These are phyloP conservation scores for Trichoderma gamsii DNA, from an alignment of 495 filamentous ascomycete species.

Conservation along the genomic window DNA sequence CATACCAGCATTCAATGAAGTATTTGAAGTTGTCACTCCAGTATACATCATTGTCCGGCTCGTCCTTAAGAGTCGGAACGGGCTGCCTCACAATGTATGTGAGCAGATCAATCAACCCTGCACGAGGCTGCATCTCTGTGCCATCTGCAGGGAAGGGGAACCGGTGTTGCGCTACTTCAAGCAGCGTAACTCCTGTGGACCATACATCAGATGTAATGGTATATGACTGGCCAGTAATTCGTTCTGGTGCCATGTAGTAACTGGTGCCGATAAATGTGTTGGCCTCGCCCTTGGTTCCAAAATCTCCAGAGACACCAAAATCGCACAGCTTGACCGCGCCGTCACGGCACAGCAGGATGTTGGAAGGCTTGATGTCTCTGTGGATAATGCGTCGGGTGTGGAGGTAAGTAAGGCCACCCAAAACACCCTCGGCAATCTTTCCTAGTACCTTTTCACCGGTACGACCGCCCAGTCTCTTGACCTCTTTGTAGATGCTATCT, in stretches of 20 bases:
- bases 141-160: conserved; percentile 98
- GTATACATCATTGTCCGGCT: conserved; percentile 69
- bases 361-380: conserved; percentile 97
- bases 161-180: conserved; percentile 95
- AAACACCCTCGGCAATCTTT: conserved; percentile 91
- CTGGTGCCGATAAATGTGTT: conserved; percentile 98
- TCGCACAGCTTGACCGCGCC: conserved; percentile 97
- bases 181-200: conserved; percentile 90
- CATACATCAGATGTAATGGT: conserved; percentile 98
- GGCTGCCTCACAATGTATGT: conserved; percentile 96
- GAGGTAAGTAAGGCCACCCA: conserved; percentile 93
- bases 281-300: conserved; percentile 95
- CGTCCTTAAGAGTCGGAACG: conserved; percentile 93
- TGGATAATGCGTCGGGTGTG: conserved; percentile 96
- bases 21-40: conserved; percentile 98
- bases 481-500: conserved; percentile 93
- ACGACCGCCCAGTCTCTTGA: conserved; percentile 87
- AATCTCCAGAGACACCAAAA: conserved; percentile 95
- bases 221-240: conserved; percentile 94
- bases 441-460: conserved; percentile 98
- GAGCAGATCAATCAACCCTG: conserved; percentile 86
- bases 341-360: conserved; percentile 87
- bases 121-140: conserved; percentile 78
- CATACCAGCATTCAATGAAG: conserved; percentile 98
- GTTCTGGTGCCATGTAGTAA: conserved; percentile 98